phyloP scores from a whole-genome alignment of 176 grass and related monocot species.

The Canna indica region DNA sequence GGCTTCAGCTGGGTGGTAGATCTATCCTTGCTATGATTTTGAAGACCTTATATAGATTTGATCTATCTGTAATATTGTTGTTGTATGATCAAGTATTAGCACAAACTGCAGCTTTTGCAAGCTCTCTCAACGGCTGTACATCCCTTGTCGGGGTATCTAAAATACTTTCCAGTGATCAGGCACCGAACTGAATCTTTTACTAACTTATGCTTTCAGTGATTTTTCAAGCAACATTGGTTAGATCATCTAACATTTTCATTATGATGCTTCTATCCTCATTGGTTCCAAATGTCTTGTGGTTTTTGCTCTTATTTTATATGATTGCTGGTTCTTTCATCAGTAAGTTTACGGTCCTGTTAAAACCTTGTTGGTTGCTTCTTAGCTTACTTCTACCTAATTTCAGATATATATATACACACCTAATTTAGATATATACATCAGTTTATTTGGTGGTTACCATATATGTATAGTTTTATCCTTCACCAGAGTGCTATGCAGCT shows the following conservation, averaged over 20 bases:
- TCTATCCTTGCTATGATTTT: neutral
- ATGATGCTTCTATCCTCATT: neutral
- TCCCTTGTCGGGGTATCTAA: neutral
- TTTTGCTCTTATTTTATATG: neutral
- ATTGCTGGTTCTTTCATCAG: neutral
- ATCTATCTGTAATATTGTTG: slow-evolving; percentile 3
- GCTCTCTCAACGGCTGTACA: neutral
- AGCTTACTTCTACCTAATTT: too few species aligned
- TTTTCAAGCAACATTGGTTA: neutral
- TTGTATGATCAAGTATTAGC: slow-evolving; percentile 8
- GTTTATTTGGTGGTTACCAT: too few species aligned
- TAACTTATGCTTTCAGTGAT: neutral
- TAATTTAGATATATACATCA: too few species aligned
- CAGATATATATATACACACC: too few species aligned
- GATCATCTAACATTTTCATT: neutral
- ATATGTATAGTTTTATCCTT: too few species aligned
- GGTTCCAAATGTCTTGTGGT: neutral
- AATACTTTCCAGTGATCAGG: neutral
- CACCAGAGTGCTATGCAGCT: too few species aligned
- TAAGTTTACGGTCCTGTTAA: too few species aligned
- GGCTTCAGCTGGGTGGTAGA: neutral
- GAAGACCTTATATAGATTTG: slow-evolving; percentile 3
- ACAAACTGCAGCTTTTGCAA: neutral
- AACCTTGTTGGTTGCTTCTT: neutral
- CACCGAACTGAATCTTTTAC: neutral